phyloP scores from a whole-genome alignment of 805 yeast genomes.

The Wickerhamomyces sydowiorum region DNA sequence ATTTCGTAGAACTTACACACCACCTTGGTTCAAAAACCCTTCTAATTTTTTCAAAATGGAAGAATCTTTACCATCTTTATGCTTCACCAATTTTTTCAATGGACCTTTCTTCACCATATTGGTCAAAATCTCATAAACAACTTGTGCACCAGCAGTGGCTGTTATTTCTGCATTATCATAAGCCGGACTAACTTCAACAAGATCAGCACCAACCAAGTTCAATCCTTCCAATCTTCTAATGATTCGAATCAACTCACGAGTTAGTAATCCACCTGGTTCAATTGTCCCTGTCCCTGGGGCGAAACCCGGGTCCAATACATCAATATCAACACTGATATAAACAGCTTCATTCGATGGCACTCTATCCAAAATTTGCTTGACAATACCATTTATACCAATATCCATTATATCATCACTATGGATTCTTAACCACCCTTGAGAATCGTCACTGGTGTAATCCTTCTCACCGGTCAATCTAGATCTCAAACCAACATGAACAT shows the following conservation, averaged over 20 bases:
- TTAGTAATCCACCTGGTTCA: slow-evolving; percentile 69
- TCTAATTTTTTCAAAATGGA: too few relatives aligned
- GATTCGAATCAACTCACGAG: slow-evolving; percentile 56
- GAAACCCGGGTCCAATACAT: slow-evolving; percentile 65
- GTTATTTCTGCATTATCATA: slow-evolving; percentile 64
- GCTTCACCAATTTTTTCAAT: slow-evolving; percentile 2
- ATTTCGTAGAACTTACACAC: too few relatives aligned
- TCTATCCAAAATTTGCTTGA: slow-evolving; percentile 39
- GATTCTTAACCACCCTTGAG: slow-evolving; percentile 64
- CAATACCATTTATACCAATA: slow-evolving; percentile 54
- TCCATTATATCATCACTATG: slow-evolving; percentile 70
- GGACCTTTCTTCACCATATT: slow-evolving; percentile 65
- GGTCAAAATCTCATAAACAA: slow-evolving; percentile 65
- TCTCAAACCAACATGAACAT: slow-evolving; percentile 70
- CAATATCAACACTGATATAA: slow-evolving; percentile 75
- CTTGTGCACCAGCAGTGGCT: slow-evolving; percentile 64
- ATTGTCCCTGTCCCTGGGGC: slow-evolving; percentile 82
- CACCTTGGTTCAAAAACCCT: too few relatives aligned
- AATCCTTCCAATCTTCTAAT: slow-evolving; percentile 56
- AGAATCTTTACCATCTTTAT: too few relatives aligned
- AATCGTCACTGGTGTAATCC: slow-evolving; percentile 58
- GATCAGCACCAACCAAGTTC: slow-evolving; percentile 66
- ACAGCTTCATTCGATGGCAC: slow-evolving; percentile 65
- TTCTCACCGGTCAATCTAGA: slow-evolving; percentile 58
- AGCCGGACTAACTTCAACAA: slow-evolving; percentile 69